phyloP scores from a whole-genome alignment of 2,329 filamentous ascomycete species.

The Teratosphaeria zuluensis region DNA sequence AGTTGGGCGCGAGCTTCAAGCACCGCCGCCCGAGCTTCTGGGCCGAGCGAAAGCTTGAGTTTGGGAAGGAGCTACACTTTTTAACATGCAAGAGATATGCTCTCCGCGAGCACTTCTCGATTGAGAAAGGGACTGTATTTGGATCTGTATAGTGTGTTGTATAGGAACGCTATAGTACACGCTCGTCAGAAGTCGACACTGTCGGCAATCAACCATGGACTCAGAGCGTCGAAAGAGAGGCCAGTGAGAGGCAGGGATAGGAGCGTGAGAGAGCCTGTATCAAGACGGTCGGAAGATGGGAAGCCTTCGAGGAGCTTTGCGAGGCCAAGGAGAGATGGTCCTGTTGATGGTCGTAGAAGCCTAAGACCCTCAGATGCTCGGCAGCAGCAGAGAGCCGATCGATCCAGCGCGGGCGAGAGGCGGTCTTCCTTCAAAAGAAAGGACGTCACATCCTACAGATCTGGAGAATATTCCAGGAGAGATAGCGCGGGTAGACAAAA shows the following conservation, averaged over 20 bases:
- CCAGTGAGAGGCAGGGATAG: background rate
- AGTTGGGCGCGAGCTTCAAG: background rate
- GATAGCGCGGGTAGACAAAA: background rate
- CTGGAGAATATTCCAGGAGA: background rate
- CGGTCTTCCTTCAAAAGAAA: background rate
- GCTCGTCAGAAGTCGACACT: slow-evolving; percentile 39
- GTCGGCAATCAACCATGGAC: slow-evolving; percentile 59
- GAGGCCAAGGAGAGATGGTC: background rate
- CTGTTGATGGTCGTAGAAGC: background rate
- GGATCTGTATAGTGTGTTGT: background rate
- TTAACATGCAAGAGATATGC: background rate
- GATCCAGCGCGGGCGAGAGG: background rate
- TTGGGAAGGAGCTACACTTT: background rate
- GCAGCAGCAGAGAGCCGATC: background rate
- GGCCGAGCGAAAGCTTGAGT: background rate
- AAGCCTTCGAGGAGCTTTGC: background rate
- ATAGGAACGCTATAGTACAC: background rate
- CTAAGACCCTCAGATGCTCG: too few relatives aligned
- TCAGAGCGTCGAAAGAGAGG: slow-evolving; percentile 34
- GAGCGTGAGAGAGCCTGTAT: background rate
- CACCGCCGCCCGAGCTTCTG: background rate
- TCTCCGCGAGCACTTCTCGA: background rate
- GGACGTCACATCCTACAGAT: background rate
- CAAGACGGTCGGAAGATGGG: background rate
- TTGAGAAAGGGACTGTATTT: background rate